Conservation (phyloP, 1,284 basidiomycete species). For the Cutaneotrichosporon sp. region DNA sequence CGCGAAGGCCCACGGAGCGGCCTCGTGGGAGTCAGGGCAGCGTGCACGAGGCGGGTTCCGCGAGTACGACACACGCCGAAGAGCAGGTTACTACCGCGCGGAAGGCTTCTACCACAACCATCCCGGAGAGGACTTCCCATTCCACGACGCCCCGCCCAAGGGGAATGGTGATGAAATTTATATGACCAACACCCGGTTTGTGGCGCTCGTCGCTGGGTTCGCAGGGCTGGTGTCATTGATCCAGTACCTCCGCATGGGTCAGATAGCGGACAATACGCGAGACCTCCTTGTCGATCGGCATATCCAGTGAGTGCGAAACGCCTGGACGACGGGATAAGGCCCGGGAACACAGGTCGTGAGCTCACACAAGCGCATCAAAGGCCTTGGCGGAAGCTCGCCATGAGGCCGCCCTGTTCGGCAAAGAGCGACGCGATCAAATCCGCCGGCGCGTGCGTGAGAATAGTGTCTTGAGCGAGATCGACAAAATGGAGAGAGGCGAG, state of each 20-base stretch:
- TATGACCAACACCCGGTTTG: conserved; percentile 17
- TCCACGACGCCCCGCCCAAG: conserved; percentile 5
- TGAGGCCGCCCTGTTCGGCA: conserved; percentile 42
- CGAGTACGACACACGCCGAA: conserved; percentile 22
- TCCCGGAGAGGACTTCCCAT: conserved; percentile 13
- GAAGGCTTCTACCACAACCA: conserved; percentile 22
- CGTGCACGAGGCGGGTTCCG: conserved; percentile 19
- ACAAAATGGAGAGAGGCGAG: conserved; percentile 31
- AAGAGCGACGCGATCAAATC: conserved; percentile 42
- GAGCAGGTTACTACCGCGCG: conserved; percentile 10
- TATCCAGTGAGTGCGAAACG: conserved; percentile 33
- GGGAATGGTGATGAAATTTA: conserved; percentile 15
- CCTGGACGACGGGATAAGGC: background rate
- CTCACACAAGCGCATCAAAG: conserved; percentile 38
- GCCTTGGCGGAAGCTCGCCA: conserved; percentile 41
- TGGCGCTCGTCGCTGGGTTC: conserved; percentile 8
- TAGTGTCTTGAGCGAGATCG: conserved; percentile 37
- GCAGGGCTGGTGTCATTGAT: conserved; percentile 3
- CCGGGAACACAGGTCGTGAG: too few species aligned
- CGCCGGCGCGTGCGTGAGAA: conserved; percentile 37
- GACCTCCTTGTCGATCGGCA: conserved; percentile 35
- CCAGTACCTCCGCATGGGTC: conserved; percentile 19
- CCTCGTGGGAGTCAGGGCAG: conserved; percentile 21
- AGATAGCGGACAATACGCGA: conserved; percentile 22
- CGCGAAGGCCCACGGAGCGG: conserved; percentile 28